These are phyloP conservation scores for Citrus unshiu DNA, from an alignment of 345 rosid genomes.

Conservation along the genomic window DNA sequence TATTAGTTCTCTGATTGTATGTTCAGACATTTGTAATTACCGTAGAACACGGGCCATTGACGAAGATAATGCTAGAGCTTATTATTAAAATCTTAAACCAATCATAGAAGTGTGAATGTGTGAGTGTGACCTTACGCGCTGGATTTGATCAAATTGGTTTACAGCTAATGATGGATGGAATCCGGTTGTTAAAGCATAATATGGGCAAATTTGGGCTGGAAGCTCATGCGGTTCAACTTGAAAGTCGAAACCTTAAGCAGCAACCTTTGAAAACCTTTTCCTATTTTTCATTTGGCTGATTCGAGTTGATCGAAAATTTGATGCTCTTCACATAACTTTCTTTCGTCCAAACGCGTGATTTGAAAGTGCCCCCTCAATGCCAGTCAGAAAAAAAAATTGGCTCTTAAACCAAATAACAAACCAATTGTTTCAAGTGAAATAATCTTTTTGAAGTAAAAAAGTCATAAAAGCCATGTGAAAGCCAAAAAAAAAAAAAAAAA, in stretches of 20 bases:
- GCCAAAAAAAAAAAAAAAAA: background rate
- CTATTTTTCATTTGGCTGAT: background rate
- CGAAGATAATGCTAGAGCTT: background rate
- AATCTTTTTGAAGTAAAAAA: background rate
- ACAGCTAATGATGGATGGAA: constrained; percentile 22
- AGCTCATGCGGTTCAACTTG: background rate
- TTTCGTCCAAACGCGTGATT: constrained; percentile 2
- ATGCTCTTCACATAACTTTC: background rate
- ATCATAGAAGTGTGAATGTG: constrained; percentile 4
- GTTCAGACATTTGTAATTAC: background rate
- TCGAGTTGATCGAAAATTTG: background rate
- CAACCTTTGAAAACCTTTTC: background rate
- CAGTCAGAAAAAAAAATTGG: background rate
- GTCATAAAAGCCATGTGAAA: too few species aligned
- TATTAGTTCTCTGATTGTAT: background rate
- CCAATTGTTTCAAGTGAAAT: background rate
- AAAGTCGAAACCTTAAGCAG: background rate
- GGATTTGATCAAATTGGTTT: background rate
- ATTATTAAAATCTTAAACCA: background rate
- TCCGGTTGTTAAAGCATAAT: background rate
- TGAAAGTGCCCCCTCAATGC: background rate
- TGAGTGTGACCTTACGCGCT: background rate
- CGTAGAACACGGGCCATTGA: background rate
- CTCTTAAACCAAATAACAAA: background rate
- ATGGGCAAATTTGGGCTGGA: background rate